phyloP scores from a whole-genome alignment of 2,329 filamentous ascomycete species.

The Cladosporium sp. region DNA sequence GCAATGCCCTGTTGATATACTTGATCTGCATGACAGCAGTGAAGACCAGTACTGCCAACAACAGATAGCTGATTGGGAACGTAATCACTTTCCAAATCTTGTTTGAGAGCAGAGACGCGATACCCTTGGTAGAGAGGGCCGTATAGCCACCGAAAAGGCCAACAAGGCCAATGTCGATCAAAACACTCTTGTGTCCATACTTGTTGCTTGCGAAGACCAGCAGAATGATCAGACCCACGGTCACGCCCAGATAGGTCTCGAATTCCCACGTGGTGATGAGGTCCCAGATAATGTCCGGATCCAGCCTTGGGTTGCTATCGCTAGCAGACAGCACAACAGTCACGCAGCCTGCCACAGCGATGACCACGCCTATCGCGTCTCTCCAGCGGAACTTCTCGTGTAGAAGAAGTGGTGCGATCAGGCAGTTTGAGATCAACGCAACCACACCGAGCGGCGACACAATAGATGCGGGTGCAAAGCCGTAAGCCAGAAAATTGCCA shows the following conservation, averaged over 20 bases:
- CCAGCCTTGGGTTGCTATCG: conserved; percentile 82
- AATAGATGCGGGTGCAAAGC: conserved; percentile 95
- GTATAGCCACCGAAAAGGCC: conserved; percentile 97
- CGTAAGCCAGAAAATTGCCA: conserved; percentile 95
- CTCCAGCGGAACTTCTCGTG: conserved; percentile 82
- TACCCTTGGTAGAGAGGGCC: conserved; percentile 92
- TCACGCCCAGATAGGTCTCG: conserved; percentile 81
- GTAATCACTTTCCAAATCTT: conserved; percentile 84
- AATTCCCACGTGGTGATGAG: conserved; percentile 87
- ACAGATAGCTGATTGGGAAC: conserved; percentile 84
- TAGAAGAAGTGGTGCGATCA: conserved; percentile 91
- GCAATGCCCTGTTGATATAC: conserved; percentile 85
- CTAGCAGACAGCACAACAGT: conserved; percentile 90
- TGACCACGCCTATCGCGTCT: conserved; percentile 82
- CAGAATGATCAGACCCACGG: conserved; percentile 64
- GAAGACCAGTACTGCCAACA: conserved; percentile 71
- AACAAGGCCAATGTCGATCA: conserved; percentile 90
- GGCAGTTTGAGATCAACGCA: conserved; percentile 90
- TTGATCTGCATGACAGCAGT: conserved; percentile 96
- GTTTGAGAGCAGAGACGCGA: conserved; percentile 89
- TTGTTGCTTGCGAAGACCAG: conserved; percentile 78
- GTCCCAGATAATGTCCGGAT: conserved; percentile 83
- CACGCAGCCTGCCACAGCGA: conserved; percentile 83
- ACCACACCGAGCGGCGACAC: conserved; percentile 97
- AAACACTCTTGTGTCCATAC: conserved; percentile 79